Conservation (phyloP, 2,329 filamentous ascomycete genomes). For the Sporothrix pseudoabietina region DNA sequence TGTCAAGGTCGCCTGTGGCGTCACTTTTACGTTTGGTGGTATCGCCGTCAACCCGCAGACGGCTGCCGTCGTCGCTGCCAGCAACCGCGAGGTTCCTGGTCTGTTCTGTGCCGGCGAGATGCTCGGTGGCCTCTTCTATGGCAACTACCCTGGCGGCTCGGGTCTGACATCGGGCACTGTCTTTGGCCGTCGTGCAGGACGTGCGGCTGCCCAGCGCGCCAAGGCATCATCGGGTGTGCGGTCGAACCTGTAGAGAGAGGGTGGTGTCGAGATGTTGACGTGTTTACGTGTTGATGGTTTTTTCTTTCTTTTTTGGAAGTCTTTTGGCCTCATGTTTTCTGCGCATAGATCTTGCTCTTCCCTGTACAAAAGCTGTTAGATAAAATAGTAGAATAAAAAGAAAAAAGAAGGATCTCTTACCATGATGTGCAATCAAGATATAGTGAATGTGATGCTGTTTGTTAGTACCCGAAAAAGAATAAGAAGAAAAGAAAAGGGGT, state of each 20-base stretch:
- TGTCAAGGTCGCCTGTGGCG: conserved; percentile 64
- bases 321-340: background rate
- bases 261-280: background rate
- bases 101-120: conserved; percentile 67
- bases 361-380: conserved; percentile 5
- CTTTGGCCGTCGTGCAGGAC: conserved; percentile 47
- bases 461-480: background rate
- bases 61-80: conserved; percentile 54
- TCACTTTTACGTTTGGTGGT: conserved; percentile 71
- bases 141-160: conserved; percentile 65
- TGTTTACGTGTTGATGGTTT: background rate
- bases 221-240: conserved; percentile 1
- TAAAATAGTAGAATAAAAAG: background rate
- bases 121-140: conserved; percentile 65
- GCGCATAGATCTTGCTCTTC: background rate
- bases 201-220: conserved; percentile 11
- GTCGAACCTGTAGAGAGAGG: background rate
- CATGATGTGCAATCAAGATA: background rate
- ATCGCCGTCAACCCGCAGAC: conserved; percentile 59
- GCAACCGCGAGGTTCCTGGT: conserved; percentile 52
- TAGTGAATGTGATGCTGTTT: background rate
- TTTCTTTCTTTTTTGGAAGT: background rate
- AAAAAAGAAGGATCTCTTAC: background rate
- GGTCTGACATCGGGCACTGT: conserved; percentile 63
- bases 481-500: no score